Conservation (phyloP, 805 yeast species). For the Metschnikowia peoriensis region DNA sequence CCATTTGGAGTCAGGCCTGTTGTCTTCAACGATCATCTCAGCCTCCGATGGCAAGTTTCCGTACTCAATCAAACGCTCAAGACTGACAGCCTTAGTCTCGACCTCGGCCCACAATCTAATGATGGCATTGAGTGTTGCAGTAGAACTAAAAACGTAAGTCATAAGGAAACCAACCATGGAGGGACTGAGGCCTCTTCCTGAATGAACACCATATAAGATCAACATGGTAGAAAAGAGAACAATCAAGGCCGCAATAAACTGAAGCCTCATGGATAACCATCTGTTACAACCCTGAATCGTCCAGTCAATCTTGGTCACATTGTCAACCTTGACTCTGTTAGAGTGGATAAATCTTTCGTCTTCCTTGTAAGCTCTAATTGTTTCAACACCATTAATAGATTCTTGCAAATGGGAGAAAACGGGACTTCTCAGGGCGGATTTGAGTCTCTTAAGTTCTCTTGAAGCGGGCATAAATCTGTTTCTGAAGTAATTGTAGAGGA, state of each 20-base stretch:
- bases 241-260: conserved; percentile 33
- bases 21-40: conserved; percentile 23
- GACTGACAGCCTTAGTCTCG: conserved; percentile 33
- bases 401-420: conserved; percentile 37
- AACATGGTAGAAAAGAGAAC: conserved; percentile 30
- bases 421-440: conserved; percentile 32
- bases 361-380: conserved; percentile 33
- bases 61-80: conserved; percentile 39
- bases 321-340: conserved; percentile 25
- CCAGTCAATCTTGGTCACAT: conserved; percentile 22
- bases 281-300: conserved; percentile 26
- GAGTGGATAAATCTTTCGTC: conserved; percentile 28
- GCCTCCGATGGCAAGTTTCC: conserved; percentile 28
- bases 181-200: conserved; percentile 26
- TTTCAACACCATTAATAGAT: conserved; percentile 36
- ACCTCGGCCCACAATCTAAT: conserved; percentile 35
- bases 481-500: conserved; percentile 32
- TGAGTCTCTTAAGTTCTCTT: conserved; percentile 33
- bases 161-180: conserved; percentile 39
- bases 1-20: conserved; percentile 28
- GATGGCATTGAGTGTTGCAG: conserved; percentile 30
- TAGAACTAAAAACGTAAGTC: conserved; percentile 34
- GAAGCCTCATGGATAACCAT: conserved; percentile 40
- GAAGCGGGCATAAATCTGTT: conserved; percentile 34
- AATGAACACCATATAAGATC: conserved; percentile 26